Conservation (phyloP, 306 rosid genomes). For the Bauhinia variegata region DNA sequence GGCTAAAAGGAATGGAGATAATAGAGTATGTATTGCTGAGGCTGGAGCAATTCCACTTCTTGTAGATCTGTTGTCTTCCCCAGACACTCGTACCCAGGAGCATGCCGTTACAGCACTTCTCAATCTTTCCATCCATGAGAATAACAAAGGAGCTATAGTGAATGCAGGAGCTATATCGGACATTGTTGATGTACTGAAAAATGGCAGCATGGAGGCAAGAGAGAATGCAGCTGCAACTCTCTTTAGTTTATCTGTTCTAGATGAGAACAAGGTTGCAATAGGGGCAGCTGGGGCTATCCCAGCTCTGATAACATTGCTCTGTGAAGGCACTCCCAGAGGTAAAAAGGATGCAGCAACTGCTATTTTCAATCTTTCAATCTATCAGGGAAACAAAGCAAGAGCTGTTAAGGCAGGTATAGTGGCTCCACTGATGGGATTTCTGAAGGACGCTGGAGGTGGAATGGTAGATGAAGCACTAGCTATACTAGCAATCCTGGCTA, state of each 20-base stretch:
- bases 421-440: conserved; percentile 68
- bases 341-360: conserved; percentile 99
- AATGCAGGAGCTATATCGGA: conserved; percentile 92
- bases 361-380: conserved; percentile 87
- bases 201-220: conserved; percentile 96
- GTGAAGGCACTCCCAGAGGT: conserved; percentile 95
- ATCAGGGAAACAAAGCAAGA: conserved; percentile 96
- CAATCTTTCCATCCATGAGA: conserved; percentile 86
- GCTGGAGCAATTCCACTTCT: conserved; percentile 98
- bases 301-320: conserved; percentile 79
- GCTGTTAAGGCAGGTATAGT: conserved; percentile 94
- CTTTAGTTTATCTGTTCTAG: conserved; percentile 86
- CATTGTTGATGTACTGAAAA: conserved; percentile 87
- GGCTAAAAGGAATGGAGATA: conserved; percentile 94
- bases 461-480: conserved; percentile 98
- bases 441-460: conserved; percentile 89
- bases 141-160: conserved; percentile 89
- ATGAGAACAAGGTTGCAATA: conserved; percentile 87
- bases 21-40: conserved; percentile 93
- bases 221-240: conserved; percentile 99
- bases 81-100: conserved; percentile 87
- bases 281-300: conserved; percentile 99
- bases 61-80: conserved; percentile 74
- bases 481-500: conserved; percentile 83
- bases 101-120: conserved; percentile 98